Conservation (phyloP, 169 alveolate genomes). For the Plasmodium inui region DNA sequence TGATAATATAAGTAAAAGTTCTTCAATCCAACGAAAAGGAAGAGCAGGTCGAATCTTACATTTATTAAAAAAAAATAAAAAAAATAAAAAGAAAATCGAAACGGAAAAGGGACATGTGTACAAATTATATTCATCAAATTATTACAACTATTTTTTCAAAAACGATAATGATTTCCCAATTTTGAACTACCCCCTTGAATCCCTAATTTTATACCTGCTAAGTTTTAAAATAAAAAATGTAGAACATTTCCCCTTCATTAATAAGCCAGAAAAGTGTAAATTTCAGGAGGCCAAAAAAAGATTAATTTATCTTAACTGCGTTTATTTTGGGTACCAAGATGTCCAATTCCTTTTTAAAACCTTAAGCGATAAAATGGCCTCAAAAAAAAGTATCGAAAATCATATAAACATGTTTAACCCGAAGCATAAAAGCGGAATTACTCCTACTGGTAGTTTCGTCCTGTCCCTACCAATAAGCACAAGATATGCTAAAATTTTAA, state of each 20-base stretch:
- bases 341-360: slow-evolving; percentile 54
- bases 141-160: slow-evolving; percentile 73
- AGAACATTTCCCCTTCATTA: slow-evolving; percentile 70
- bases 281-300: slow-evolving; percentile 73
- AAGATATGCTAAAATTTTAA: slow-evolving; percentile 73
- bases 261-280: slow-evolving; percentile 73
- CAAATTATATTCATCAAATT: slow-evolving; percentile 74
- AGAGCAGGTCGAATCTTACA: slow-evolving; percentile 96
- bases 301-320: slow-evolving; percentile 68
- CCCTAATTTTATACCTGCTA: slow-evolving; percentile 59
- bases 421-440: slow-evolving; percentile 53
- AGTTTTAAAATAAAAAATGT: slow-evolving; percentile 74
- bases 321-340: slow-evolving; percentile 52
- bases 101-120: slow-evolving; percentile 75
- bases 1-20: slow-evolving; percentile 92
- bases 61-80: slow-evolving; percentile 72
- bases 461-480: slow-evolving; percentile 61
- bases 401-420: slow-evolving; percentile 68
- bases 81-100: slow-evolving; percentile 67
- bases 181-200: slow-evolving; percentile 71
- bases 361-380: slow-evolving; percentile 29
- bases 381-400: slow-evolving; percentile 55
- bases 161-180: slow-evolving; percentile 71
- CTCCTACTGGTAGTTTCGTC: slow-evolving; percentile 39
- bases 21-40: slow-evolving; percentile 98